These are phyloP conservation scores for Omphalea diandra DNA, from an alignment of 441 rosid species.

Conservation along the genomic window DNA sequence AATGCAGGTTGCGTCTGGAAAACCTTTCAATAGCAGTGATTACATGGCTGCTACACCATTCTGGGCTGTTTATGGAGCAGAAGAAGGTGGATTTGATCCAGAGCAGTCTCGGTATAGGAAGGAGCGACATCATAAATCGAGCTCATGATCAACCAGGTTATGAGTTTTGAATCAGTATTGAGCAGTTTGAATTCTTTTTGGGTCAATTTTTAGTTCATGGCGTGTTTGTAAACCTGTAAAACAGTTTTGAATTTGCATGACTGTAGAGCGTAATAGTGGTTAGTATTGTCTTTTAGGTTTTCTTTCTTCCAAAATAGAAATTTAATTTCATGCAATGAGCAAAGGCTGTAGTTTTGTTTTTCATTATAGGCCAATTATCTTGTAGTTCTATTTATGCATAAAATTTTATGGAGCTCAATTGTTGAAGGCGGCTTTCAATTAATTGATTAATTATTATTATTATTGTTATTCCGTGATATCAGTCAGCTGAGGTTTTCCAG, in stretches of 20 bases:
- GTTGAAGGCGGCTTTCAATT: too few relatives aligned
- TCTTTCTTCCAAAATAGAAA: background rate
- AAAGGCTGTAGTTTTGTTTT: background rate
- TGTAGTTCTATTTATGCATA: background rate
- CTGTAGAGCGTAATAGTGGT: conserved; percentile 6
- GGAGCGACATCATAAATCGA: conserved; percentile 80
- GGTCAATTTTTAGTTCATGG: background rate
- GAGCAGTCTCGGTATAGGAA: conserved; percentile 74
- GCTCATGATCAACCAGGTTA: conserved; percentile 31
- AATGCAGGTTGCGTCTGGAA: conserved; percentile 79
- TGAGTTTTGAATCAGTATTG: conserved; percentile 15
- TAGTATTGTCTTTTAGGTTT: background rate
- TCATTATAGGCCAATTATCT: background rate
- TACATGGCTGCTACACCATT: conserved; percentile 85
- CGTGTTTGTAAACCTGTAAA: background rate
- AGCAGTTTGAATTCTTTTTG: conserved; percentile 6
- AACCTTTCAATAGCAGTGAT: conserved; percentile 67
- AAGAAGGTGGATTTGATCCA: conserved; percentile 94
- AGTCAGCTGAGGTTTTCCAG: background rate
- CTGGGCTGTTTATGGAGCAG: conserved; percentile 90
- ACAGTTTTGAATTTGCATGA: conserved; percentile 17
- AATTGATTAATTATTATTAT: too few relatives aligned
- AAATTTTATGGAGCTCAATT: background rate
- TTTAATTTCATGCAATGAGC: background rate
- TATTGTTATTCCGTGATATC: background rate